A percentile compares a stretch with the other conserved stretches of the same genome.
These are phyloP conservation scores for Coniferiporia sulphurascens DNA, from an alignment of 1,284 basidiomycete genomes.

Conservation along the genomic window DNA sequence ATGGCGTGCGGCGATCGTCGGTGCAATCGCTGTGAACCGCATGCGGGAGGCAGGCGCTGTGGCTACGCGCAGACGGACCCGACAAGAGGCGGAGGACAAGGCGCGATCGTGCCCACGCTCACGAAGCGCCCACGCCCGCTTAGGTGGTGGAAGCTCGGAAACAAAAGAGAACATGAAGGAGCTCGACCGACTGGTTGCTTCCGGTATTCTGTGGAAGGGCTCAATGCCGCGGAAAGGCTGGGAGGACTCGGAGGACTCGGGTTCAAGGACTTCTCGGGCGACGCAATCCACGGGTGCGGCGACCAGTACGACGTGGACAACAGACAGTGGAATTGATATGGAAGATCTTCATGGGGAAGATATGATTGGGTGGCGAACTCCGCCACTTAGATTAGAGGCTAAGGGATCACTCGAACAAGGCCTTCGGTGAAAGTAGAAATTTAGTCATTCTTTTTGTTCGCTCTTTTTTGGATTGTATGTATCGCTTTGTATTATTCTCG, in stretches of 20 bases:
- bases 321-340: neutral
- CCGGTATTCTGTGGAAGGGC: neutral
- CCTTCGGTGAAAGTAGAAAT: neutral
- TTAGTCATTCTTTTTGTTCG: neutral
- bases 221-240: neutral
- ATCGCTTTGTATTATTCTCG: no score
- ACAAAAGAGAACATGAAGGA: constrained; percentile 1
- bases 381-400: neutral
- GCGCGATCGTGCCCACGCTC: neutral
- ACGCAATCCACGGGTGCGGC: neutral
- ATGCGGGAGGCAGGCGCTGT: constrained; percentile 27
- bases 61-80: neutral
- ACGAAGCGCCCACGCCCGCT: neutral
- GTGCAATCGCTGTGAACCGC: constrained; percentile 54
- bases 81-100: neutral
- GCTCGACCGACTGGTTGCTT: neutral
- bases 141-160: neutral
- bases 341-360: constrained; percentile 5
- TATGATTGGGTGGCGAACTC: constrained; percentile 12
- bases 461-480: no score
- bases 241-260: neutral
- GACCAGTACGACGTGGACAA: neutral
- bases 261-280: neutral
- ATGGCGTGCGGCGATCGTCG: constrained; percentile 65
- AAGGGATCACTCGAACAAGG: constrained; percentile 2